Percentiles rank a stretch among this genome's conserved stretches.
phyloP scores from a whole-genome alignment of 352 stramenopile species.

The Phytophthora tentaculata region DNA sequence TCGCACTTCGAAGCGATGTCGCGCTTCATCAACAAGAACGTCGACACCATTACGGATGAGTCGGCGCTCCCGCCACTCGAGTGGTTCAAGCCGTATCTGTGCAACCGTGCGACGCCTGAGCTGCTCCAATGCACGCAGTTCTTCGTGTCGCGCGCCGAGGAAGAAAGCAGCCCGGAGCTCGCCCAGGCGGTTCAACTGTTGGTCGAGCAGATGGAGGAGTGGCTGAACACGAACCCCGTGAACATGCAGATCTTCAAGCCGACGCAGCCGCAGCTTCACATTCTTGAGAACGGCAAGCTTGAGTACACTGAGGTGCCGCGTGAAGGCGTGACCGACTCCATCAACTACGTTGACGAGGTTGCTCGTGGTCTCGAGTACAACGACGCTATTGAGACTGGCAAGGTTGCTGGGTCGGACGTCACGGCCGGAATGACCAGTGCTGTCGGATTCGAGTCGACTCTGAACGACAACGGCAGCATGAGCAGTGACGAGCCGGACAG shows the following conservation, averaged over 20 bases:
- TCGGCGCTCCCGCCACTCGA: slow-evolving; percentile 48
- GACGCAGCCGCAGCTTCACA: slow-evolving; percentile 52
- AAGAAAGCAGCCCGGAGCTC: slow-evolving; percentile 51
- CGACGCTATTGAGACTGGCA: slow-evolving; percentile 1
- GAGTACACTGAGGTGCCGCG: slow-evolving; percentile 66
- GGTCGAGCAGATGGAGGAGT: slow-evolving; percentile 64
- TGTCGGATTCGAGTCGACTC: slow-evolving; percentile 63
- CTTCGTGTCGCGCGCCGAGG: slow-evolving; percentile 52
- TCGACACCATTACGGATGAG: slow-evolving; percentile 47
- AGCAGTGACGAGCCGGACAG: slow-evolving; percentile 55
- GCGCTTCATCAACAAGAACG: slow-evolving; percentile 60
- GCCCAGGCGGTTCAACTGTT: slow-evolving; percentile 66
- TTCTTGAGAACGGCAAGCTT: slow-evolving; percentile 59
- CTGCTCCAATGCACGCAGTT: slow-evolving; percentile 60
- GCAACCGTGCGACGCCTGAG: slow-evolving; percentile 79
- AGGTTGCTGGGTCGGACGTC: slow-evolving; percentile 9
- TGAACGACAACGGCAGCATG: slow-evolving; percentile 56
- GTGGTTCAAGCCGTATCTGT: slow-evolving; percentile 73
- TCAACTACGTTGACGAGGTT: slow-evolving; percentile 8
- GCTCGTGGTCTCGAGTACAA: slow-evolving; percentile 8
- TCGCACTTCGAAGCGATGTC: slow-evolving; percentile 60
- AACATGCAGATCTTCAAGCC: slow-evolving; percentile 68
- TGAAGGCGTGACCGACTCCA: slow-evolving; percentile 55
- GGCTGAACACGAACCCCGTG: slow-evolving; percentile 62
- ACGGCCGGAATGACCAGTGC: slow-evolving; percentile 48